Evolutionary conservation across 805 yeast species (phyloP), one percentile per base, ranked within the genome.

Genomic region (Candida ortonii): DNA sequence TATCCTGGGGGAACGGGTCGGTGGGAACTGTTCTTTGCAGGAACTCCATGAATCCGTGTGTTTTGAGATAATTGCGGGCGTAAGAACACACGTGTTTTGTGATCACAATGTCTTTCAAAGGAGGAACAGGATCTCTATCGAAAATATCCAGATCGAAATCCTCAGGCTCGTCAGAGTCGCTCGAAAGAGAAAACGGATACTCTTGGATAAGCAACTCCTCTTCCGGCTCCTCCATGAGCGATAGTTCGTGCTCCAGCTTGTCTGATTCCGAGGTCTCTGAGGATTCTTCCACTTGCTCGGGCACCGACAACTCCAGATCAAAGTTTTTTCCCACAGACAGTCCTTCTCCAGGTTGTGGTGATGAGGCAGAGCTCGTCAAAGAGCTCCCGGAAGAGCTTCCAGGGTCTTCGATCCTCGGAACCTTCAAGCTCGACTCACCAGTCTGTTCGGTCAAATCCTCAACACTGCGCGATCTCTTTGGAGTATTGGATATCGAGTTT

Each of bases 1-100:
- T 65, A 46, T 81, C 81, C 11, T 73, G 68, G 4, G 76, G 67
- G 15, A 73, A 66, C 16, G 86, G 79, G 4, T 72, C 71, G 2
- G 70, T 68, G 2, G 89, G 84, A 13, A 85, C 55, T 42, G 74
- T 82, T 30, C 67, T 65, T 18, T 40, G 44, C 24, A 56, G 38
- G 12, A 44, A 29, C 36, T 76, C 76, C 27, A 86, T 54, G 48
- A 87, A 87, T 0, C 96, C 96, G 39, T 73, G 56, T 3, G 61
- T 53, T 49, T 81, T 82, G 34, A 88, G 59, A 48, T 50, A 77
- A 30, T 66, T 64, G 38, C 80, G 65, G 1, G 78, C 75, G 30
- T 62, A 65, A 6, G 66, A 52, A 10, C 73, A 62, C 19, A 64
- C 64, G 18, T 67, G 70, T 28, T 66, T 68, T 2, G 73, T 58